Evolutionary conservation across 2,329 filamentous ascomycete genomes (phyloP).

Genomic region (Didymella lethalis): DNA sequence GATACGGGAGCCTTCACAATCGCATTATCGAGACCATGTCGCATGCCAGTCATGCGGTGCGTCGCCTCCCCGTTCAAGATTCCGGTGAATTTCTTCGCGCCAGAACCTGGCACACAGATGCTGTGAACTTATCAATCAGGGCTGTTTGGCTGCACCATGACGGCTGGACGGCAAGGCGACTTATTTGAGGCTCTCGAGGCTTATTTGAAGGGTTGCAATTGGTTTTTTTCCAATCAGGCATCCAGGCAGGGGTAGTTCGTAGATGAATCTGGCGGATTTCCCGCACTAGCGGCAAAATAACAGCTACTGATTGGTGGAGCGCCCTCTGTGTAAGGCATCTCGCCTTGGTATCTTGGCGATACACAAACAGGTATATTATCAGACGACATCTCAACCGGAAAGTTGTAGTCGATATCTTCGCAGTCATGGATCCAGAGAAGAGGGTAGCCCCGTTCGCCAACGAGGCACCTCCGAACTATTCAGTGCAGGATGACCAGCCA

Average conservation of each 20-base stretch:
- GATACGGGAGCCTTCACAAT: too few relatives aligned
- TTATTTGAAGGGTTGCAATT: neutral
- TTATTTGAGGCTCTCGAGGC: conserved; percentile 6
- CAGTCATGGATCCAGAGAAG: neutral
- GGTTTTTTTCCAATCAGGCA: conserved; percentile 4
- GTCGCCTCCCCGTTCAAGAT: neutral
- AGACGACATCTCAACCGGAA: neutral
- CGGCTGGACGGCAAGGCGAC: conserved; percentile 1
- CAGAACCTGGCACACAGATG: neutral
- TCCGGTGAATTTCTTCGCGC: neutral
- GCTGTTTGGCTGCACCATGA: neutral
- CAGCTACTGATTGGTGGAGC: conserved; percentile 1
- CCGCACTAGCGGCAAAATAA: conserved; percentile 9
- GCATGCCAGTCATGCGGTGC: neutral
- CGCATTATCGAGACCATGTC: too few relatives aligned
- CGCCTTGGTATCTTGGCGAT: conserved; percentile 16
- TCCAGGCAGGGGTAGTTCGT: neutral
- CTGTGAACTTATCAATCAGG: neutral
- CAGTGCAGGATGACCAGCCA: neutral
- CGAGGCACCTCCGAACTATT: conserved; percentile 5
- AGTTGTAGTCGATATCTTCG: neutral
- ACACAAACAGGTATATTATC: conserved; percentile 2
- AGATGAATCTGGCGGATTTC: neutral
- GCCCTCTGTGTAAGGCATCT: conserved; percentile 2
- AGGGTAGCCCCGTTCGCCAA: neutral